Base-by-base conservation (phyloP, 306 rosid genomes). In the Castanea mollissima region DNA sequence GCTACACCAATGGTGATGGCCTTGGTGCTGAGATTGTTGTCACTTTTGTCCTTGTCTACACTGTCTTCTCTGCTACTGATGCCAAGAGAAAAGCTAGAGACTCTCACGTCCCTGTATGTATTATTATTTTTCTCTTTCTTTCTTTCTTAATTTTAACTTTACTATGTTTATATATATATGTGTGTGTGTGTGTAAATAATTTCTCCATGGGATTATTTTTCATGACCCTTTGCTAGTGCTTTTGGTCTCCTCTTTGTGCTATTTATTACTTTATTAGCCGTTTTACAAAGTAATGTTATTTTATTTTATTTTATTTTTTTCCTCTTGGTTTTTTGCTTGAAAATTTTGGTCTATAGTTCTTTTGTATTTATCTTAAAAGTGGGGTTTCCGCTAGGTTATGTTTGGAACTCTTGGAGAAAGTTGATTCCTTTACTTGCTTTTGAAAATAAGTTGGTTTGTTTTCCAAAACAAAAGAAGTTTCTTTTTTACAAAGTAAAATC, bases 1-100 rank as follows among this genome's bases (percentile, higher is more conserved):
- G 98, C 79, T 92, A 92, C 90, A 92, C 97, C 68, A 94, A 94
- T 55, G 98, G 97, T 6, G 92, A 80, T 76, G 97, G 90, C n/a
- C 96, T 94, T 29, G 97, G 98, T 14, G 97, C 97, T 56, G 96
- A 94, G 88, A 94, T 94, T 78, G 69, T 94, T 27, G 98, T 97
- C n/a, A 94, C 98, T n/a, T 94, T 94, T 75, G 83, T 94, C 60
- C 98, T 94, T 59, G 97, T 92, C 25, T 93, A 93, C 98, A 93
- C 98, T 18, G 97, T 93, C 56, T 93, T 92, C 87, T 94, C 97
- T 4, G 98, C 97, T 56, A 94, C 97, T 46, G 98, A 94, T 74
- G 97, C 98, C 78, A 92, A 94, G 89, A 89, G 97, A 84, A 94
- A 79, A 2, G 97, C 97, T 23, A 82, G 97, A 71, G 98, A 94